Evolutionary conservation across 257 asterid species (phyloP), one percentile per base, ranked within the genome.

Genomic region (Ocimum tenuiflorum): DNA sequence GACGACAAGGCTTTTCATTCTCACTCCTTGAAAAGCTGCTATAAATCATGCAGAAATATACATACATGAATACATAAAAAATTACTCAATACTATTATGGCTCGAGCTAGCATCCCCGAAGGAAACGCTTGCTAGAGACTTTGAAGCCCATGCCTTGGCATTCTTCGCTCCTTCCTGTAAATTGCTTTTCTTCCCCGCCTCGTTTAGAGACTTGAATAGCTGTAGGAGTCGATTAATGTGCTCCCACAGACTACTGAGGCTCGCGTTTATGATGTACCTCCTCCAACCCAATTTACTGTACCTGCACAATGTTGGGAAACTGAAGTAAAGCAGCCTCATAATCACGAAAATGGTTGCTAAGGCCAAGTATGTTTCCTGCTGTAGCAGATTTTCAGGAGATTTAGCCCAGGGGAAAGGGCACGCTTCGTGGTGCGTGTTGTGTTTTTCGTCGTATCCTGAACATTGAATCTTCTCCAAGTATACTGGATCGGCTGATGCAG

Each of bases 321-420:
- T 3, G 49, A 20, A 24, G 62, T 69, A 38, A 22, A 69, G 68
- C 68, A 69, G 22, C 62, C 74, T 59, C 68, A 69, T 59, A 41
- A 69, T 52, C 53, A 69, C 74, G 8, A 69, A 69, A 49, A 69
- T 38, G 7, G 74, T 69, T 8, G 74, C 74, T 8, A 69, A 23
- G 60, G 74, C 74, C 54, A 69, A 33, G 50, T 69, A 69, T 4
- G 74, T 69, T 60, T 69, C 74, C 35, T 69, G 74, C 50, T 60
- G 74, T 5, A 69, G 68, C 62, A 69, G 42, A 49, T 69, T 69
- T 60, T 69, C 74, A 2, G 74, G 74, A 46, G 74, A 59, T 60
- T 41, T 60, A 24, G 74, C 74, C 74, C 74, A 69, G 13, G 74
- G 74, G 51, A 69, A 69, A 23, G 74, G 74, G 35, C 74, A 69